phyloP scores from a whole-genome alignment of 1,284 basidiomycete species.

The Irpex sp. region DNA sequence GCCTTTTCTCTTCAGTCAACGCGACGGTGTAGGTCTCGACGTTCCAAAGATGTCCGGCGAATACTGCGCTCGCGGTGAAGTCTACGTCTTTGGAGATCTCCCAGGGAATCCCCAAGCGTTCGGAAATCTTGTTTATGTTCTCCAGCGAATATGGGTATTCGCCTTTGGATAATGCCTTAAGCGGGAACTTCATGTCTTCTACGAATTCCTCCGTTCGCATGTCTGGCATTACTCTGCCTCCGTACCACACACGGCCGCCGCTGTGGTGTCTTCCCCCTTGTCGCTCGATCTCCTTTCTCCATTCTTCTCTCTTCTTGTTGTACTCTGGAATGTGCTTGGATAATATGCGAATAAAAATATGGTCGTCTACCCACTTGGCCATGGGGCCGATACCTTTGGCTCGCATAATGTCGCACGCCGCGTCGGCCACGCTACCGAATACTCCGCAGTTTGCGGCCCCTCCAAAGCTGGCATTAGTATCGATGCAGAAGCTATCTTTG shows the following conservation, averaged over 20 bases:
- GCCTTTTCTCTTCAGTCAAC: conserved; percentile 4
- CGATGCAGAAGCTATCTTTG: conserved; percentile 23
- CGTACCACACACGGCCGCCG: conserved; percentile 24
- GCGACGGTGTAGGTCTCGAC: conserved; percentile 1
- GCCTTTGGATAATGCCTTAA: conserved; percentile 16
- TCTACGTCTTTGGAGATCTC: conserved; percentile 19
- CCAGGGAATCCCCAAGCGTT: conserved; percentile 22
- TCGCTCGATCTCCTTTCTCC: background rate
- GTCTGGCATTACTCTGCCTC: conserved; percentile 15
- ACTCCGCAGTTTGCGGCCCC: conserved; percentile 7
- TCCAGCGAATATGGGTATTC: conserved; percentile 15
- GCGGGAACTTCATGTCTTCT: conserved; percentile 16
- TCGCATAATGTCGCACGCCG: conserved; percentile 18
- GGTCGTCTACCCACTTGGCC: conserved; percentile 17
- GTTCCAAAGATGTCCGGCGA: conserved; percentile 18
- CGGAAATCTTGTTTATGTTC: conserved; percentile 18
- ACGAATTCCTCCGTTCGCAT: conserved; percentile 16
- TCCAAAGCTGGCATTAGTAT: conserved; percentile 12
- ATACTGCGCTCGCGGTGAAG: conserved; percentile 7
- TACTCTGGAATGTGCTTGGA: conserved; percentile 9
- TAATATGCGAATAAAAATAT: conserved; percentile 1
- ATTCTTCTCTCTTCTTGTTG: conserved; percentile 3
- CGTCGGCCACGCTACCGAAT: conserved; percentile 10
- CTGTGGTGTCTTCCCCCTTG: background rate
- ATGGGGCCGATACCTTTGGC: conserved; percentile 13